A percentile compares a stretch with the other conserved stretches of the same genome.
Evolutionary conservation across 2,329 filamentous ascomycete genomes (phyloP).

Genomic region (Parastagonospora avenae): DNA sequence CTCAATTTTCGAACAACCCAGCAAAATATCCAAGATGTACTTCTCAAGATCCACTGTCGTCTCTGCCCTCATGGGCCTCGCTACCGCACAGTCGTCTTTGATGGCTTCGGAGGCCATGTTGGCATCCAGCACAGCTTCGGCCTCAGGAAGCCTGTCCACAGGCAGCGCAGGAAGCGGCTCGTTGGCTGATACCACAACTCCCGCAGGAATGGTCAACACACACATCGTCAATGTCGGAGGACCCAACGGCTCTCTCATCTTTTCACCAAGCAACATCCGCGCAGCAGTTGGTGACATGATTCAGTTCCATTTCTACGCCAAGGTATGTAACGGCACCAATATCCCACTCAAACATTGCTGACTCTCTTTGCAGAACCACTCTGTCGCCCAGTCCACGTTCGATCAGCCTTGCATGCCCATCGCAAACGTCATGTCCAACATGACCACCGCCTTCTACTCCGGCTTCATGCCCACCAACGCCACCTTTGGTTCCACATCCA

Average conservation of each 20-base stretch:
- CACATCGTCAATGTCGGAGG: conserved; percentile 71
- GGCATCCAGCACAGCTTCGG: conserved; percentile 8
- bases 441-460: conserved; percentile 63
- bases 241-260: conserved; percentile 60
- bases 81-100: conserved; percentile 28
- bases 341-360: conserved; percentile 4
- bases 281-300: conserved; percentile 64
- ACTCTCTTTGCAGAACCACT: conserved; percentile 65
- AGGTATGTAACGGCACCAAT: conserved; percentile 34
- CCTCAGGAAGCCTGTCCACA: conserved; percentile 11
- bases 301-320: conserved; percentile 59
- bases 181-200: conserved; percentile 3
- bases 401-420: conserved; percentile 72
- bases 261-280: conserved; percentile 68
- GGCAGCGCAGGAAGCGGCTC: conserved; percentile 5
- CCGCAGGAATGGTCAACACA: conserved; percentile 33
- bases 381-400: conserved; percentile 77
- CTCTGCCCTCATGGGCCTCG: conserved; percentile 38
- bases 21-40: conserved; percentile 35
- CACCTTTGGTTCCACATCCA: conserved; percentile 21
- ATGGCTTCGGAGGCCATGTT: conserved; percentile 26
- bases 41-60: conserved; percentile 41
- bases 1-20: conserved; percentile 23
- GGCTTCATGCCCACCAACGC: conserved; percentile 67
- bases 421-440: conserved; percentile 48